Conservation (phyloP, 2,329 filamentous ascomycete genomes). For the Pseudogymnoascus sp. region DNA sequence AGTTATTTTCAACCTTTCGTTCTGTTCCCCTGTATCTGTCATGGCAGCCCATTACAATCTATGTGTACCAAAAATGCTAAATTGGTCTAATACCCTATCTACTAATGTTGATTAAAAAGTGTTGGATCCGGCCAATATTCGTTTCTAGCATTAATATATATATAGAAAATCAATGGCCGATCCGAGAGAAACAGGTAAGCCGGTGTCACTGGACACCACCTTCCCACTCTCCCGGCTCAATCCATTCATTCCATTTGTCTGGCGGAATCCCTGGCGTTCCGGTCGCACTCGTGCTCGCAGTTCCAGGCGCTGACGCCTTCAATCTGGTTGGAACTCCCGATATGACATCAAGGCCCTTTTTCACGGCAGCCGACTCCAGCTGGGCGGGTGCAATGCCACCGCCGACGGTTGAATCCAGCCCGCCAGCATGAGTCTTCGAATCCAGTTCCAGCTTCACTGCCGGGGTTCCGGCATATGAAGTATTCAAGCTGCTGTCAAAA, state of each 20-base stretch:
- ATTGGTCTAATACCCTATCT: neutral
- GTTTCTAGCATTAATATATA: neutral
- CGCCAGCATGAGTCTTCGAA: neutral
- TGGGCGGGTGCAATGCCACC: neutral
- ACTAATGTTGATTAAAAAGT: neutral
- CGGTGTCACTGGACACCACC: neutral
- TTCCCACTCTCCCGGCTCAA: neutral
- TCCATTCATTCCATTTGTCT: neutral
- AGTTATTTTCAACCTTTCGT: neutral
- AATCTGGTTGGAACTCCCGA: neutral
- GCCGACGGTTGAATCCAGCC: neutral
- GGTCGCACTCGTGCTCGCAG: neutral
- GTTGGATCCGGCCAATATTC: neutral
- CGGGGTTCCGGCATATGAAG: neutral
- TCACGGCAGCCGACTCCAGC: neutral
- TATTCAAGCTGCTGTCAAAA: constrained; percentile 1
- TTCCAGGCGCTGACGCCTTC: neutral
- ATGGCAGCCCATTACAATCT: neutral
- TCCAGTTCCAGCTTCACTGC: neutral
- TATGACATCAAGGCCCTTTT: neutral
- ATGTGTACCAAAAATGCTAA: neutral
- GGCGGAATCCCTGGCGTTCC: neutral
- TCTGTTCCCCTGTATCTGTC: neutral
- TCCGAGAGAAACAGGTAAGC: neutral
- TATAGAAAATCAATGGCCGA: neutral